phyloP scores from a whole-genome alignment of 192 early-diverging fungal genomes.

The Spinellus fusiger region DNA sequence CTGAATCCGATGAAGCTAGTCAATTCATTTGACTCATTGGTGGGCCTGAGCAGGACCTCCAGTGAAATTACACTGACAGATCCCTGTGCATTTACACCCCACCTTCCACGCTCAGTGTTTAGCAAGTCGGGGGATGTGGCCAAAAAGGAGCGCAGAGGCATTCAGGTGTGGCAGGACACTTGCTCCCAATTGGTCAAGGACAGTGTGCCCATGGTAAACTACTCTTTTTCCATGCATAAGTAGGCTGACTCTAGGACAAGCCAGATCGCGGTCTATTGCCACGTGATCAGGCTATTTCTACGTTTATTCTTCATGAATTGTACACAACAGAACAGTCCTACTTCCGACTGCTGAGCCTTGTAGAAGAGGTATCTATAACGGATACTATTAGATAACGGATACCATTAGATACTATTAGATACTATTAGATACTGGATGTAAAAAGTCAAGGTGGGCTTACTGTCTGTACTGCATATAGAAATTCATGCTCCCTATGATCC shows the following conservation, averaged over 20 bases:
- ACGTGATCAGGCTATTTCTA: not conserved
- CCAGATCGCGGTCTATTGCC: not conserved
- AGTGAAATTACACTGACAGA: too few species aligned
- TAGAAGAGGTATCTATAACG: not conserved
- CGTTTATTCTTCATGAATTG: conserved; percentile 25
- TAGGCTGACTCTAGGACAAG: not conserved
- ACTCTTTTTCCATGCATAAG: too few species aligned
- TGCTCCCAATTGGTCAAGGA: not conserved
- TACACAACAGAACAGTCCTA: conserved; percentile 25
- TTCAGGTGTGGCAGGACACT: not conserved
- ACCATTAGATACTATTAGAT: too few species aligned
- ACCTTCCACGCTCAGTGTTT: not conserved
- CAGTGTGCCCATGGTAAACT: too few species aligned
- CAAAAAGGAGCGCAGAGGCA: not conserved
- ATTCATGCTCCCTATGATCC: conserved; percentile 32
- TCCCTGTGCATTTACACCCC: too few species aligned
- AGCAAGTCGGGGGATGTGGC: not conserved
- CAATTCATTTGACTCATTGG: too few species aligned
- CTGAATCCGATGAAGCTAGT: too few species aligned
- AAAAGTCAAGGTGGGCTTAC: too few species aligned
- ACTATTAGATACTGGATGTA: too few species aligned
- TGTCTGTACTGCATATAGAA: conserved; percentile 12
- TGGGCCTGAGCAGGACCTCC: too few species aligned
- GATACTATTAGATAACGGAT: too few species aligned
- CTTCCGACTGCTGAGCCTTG: conserved; percentile 27